Base-by-base conservation (phyloP, 805 yeast species). In the Suhomyces canberraensis region DNA sequence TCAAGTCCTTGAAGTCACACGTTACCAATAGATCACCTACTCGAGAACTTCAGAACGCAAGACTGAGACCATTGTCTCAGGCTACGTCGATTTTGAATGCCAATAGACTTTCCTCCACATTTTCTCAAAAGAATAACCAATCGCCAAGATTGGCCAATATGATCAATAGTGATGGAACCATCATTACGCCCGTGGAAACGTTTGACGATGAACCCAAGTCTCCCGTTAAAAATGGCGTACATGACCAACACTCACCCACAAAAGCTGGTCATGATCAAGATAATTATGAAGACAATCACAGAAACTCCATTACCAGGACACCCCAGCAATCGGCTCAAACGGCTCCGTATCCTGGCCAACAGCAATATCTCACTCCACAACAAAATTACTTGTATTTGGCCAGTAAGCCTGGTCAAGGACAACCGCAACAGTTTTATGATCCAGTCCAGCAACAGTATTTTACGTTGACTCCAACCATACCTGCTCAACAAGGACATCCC, bases 81-180 rank as follows among this genome's bases (percentile, higher is more conserved):
- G 42, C 56, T 2, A 47, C 60, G 5, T 47, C 58, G 11, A 28
- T 44, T 8, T 36, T 42, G 11, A 51, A 52, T 41, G 46, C 48
- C 33, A 56, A 54, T 22, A 41, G 71, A 17, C 50, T 64, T 33
- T 59, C 70, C 7, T 62, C 70, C 2, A 64, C 72, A 1, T 66
- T 66, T 37, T 61, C 70, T 2, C 54, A 60, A 21, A 55, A 50
- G 40, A 58, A 56, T 29, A 54, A 48, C 37, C 58, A 54, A 24
- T 63, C 70, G 4, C 71, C 72, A 8, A 53, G 61, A 33, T 48
- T 66, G 25, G 48, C 64, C 29, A 67, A 66, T 44, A 58, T 66
- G 61, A 66, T 67, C 32, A 68, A 68, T 39, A 66, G 73, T 45
- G 74, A 67, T 39, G 73, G 73, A 2, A 68, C 74, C 3, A 61